Conservation (phyloP, 225 moss, liverwort and hornwort species). For the Neckera pumila region DNA sequence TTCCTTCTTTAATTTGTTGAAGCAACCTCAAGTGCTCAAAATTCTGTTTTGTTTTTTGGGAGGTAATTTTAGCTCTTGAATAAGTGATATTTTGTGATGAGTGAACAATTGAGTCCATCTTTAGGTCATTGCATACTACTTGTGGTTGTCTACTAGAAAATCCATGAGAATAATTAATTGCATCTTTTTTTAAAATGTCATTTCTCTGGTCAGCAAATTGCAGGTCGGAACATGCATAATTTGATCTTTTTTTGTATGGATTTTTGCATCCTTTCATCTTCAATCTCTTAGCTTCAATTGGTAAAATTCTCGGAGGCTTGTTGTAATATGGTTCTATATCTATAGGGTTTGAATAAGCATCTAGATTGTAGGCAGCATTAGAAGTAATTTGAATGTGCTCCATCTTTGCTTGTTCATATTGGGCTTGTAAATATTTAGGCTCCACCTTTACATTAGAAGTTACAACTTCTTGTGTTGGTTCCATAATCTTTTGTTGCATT, state of each 20-base stretch:
- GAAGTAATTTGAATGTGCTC: background rate
- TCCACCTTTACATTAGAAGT: background rate
- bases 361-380: background rate
- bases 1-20: background rate
- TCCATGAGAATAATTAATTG: background rate
- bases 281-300: background rate
- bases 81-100: background rate
- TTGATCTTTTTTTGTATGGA: background rate
- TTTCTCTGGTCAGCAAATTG: background rate
- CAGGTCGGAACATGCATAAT: background rate
- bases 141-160: background rate
- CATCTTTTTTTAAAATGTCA: background rate
- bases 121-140: background rate
- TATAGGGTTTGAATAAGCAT: background rate
- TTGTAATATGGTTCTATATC: background rate
- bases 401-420: background rate
- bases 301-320: background rate
- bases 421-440: background rate
- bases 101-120: background rate
- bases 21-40: background rate
- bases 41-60: background rate
- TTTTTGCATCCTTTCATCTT: background rate
- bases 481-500: background rate
- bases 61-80: background rate
- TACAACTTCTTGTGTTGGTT: background rate